Percentiles rank a stretch among this genome's conserved stretches.
These are phyloP conservation scores for Solanum sejunctum DNA, from an alignment of 257 asterid genomes.

Conservation along the genomic window DNA sequence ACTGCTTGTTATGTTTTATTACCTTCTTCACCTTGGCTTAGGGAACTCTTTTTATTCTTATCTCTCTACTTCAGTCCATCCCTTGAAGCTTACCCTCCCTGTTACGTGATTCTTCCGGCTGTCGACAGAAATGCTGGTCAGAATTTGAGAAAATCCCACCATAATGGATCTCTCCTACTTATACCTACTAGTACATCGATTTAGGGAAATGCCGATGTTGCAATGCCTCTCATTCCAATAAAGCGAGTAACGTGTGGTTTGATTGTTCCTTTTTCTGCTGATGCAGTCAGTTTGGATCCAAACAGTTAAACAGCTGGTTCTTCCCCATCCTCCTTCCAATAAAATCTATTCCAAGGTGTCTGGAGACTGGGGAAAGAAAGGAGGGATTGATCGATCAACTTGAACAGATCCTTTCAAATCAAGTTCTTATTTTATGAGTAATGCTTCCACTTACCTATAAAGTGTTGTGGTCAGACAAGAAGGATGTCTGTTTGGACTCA, in stretches of 20 bases:
- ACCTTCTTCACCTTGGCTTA: background rate
- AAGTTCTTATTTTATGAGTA: background rate
- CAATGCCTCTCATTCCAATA: background rate
- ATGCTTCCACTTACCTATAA: background rate
- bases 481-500: background rate
- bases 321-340: background rate
- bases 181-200: background rate
- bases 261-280: background rate
- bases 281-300: background rate
- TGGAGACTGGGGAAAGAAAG: background rate
- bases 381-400: background rate
- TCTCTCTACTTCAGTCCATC: background rate
- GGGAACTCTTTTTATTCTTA: background rate
- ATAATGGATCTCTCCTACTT: background rate
- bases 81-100: background rate
- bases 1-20: background rate
- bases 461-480: background rate
- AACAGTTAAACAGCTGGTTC: background rate
- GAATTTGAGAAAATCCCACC: background rate
- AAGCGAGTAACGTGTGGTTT: background rate
- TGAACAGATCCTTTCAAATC: background rate
- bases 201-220: background rate
- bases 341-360: background rate
- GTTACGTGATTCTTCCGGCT: background rate
- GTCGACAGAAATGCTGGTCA: background rate